Percentiles rank a stretch among this genome's conserved stretches.
These are phyloP conservation scores for Tephrocybe sp. DNA, from an alignment of 768 basidiomycete genomes.

Conservation along the genomic window DNA sequence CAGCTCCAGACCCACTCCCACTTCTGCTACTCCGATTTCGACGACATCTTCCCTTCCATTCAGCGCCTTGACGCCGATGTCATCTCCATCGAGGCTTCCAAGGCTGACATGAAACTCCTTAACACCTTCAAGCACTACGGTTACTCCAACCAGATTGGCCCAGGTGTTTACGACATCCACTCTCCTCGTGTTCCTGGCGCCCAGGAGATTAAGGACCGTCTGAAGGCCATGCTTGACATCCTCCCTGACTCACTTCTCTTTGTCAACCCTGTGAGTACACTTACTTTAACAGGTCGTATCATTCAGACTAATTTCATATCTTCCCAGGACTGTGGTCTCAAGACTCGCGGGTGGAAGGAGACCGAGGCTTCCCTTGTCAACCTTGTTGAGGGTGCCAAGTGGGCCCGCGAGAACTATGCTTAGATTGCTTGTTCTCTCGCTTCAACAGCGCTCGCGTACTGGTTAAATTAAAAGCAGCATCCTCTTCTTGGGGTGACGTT, in stretches of 20 bases:
- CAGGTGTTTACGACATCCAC: conserved; percentile 99
- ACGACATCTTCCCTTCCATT: conserved; percentile 97
- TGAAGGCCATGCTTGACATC: conserved; percentile 80
- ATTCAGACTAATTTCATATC: conserved; percentile 12
- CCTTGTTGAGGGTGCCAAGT: conserved; percentile 89
- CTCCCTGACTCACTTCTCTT: conserved; percentile 82
- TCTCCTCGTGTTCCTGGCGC: conserved; percentile 95
- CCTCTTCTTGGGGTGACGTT: conserved; percentile 22
- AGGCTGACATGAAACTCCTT: conserved; percentile 97
- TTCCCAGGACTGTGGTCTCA: conserved; percentile 89
- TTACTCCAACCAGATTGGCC: conserved; percentile 97
- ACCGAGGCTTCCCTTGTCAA: conserved; percentile 88
- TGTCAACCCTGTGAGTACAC: conserved; percentile 74
- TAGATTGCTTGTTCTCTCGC: conserved; percentile 61
- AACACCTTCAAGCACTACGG: conserved; percentile 93
- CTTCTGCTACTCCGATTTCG: conserved; percentile 99
- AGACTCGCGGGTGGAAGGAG: conserved; percentile 99
- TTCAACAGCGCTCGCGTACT: conserved; percentile 88
- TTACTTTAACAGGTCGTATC: conserved; percentile 1
- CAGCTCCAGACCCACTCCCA: conserved; percentile 97
- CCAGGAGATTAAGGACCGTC: conserved; percentile 92
- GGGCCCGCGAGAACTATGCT: conserved; percentile 84
- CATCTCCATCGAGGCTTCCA: conserved; percentile 98
- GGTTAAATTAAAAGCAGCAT: conserved; percentile 53
- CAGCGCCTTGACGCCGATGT: conserved; percentile 97